Evolutionary conservation across 2,329 filamentous ascomycete species (phyloP).

Genomic region (Alternaria panax): DNA sequence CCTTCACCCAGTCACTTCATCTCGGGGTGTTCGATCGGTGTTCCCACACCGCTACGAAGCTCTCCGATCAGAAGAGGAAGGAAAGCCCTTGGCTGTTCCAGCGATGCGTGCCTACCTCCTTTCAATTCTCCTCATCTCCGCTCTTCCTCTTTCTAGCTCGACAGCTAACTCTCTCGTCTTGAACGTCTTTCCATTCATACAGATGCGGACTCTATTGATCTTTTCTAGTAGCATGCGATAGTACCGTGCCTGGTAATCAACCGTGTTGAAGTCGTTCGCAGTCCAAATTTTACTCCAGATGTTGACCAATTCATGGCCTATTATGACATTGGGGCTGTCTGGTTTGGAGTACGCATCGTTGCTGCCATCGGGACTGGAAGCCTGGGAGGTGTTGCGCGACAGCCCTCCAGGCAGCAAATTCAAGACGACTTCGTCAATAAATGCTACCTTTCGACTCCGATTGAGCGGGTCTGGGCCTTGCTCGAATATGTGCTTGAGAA

Average conservation of each 20-base stretch:
- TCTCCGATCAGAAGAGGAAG: background rate
- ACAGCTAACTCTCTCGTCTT: constrained; percentile 37
- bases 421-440: constrained; percentile 42
- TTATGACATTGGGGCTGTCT: background rate
- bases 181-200: constrained; percentile 38
- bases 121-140: constrained; percentile 38
- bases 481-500: constrained; percentile 39
- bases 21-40: background rate
- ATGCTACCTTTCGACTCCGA: constrained; percentile 16
- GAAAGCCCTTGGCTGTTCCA: background rate
- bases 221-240: constrained; percentile 39
- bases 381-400: background rate
- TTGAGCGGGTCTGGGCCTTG: constrained; percentile 31
- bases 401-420: constrained; percentile 38
- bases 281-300: constrained; percentile 47
- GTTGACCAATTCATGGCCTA: constrained; percentile 31
- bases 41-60: background rate
- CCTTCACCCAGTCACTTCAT: constrained; percentile 1
- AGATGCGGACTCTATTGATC: constrained; percentile 42
- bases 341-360: background rate
- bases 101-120: constrained; percentile 27
- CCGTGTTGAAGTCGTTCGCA: constrained; percentile 32
- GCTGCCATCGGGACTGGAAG: background rate
- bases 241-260: constrained; percentile 19
- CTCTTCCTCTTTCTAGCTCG: constrained; percentile 45